Evolutionary conservation across 371 early-diverging fungal genomes (phyloP).

Genomic region (Mucor saturninus): DNA sequence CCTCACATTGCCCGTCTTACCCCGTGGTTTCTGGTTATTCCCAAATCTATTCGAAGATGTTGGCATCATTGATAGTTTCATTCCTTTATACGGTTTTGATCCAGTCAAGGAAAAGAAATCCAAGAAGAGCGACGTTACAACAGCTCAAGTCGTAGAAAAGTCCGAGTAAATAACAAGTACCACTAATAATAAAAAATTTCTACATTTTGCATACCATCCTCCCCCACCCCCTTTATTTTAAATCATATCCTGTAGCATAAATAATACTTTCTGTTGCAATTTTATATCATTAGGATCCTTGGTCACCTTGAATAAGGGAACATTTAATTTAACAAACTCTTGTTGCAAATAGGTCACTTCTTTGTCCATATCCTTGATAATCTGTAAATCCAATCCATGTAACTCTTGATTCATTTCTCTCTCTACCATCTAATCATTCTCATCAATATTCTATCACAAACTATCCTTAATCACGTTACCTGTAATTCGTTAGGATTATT

Average conservation of each 20-base stretch:
- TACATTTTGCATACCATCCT: slow-evolving; percentile 2
- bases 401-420: slow-evolving; percentile 32
- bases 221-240: slow-evolving; percentile 7
- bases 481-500: background rate
- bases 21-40: slow-evolving; percentile 98
- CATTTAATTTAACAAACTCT: slow-evolving; percentile 38
- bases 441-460: background rate
- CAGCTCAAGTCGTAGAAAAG: background rate
- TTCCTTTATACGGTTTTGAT: slow-evolving; percentile 95
- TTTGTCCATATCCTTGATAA: slow-evolving; percentile 44
- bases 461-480: slow-evolving; percentile 6
- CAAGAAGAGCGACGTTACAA: slow-evolving; percentile 17
- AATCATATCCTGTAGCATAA: slow-evolving; percentile 48
- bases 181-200: background rate
- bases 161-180: background rate
- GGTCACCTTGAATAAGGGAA: slow-evolving; percentile 46
- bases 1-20: slow-evolving; percentile 73
- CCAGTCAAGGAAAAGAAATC: slow-evolving; percentile 55
- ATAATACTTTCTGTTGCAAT: slow-evolving; percentile 45
- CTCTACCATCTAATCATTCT: slow-evolving; percentile 26
- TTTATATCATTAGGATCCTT: slow-evolving; percentile 32
- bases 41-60: slow-evolving; percentile 99
- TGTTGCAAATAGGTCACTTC: slow-evolving; percentile 33
- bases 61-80: slow-evolving; percentile 97
- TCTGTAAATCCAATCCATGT: slow-evolving; percentile 35